A percentile compares a stretch with the other conserved stretches of the same genome.
These are phyloP conservation scores for Talaromyces adpressus DNA, from an alignment of 495 filamentous ascomycete genomes.

Conservation along the genomic window DNA sequence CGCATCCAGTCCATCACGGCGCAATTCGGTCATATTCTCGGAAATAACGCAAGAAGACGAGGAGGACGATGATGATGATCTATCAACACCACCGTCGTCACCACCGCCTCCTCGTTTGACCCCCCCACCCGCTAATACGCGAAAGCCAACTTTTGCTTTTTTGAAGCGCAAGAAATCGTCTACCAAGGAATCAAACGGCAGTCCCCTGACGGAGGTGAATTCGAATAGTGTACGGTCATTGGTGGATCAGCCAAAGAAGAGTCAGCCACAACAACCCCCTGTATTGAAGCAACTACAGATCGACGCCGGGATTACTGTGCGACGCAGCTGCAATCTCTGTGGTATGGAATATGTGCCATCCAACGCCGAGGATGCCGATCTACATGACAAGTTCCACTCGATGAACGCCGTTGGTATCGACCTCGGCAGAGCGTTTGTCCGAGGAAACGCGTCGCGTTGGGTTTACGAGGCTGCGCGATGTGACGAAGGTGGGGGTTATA, in stretches of 20 bases:
- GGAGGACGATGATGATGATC: constrained; percentile 20
- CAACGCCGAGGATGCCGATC: constrained; percentile 51
- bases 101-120: constrained; percentile 50
- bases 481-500: constrained; percentile 44
- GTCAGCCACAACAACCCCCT: constrained; percentile 23
- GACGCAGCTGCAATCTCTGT: constrained; percentile 56
- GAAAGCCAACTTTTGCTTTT: constrained; percentile 46
- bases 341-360: constrained; percentile 69
- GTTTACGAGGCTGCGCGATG: constrained; percentile 39
- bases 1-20: constrained; percentile 43
- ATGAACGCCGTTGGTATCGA: constrained; percentile 60
- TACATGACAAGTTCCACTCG: constrained; percentile 64
- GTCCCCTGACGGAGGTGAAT: constrained; percentile 44
- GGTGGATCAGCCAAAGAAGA: constrained; percentile 31
- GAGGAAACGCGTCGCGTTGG: constrained; percentile 39
- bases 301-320: constrained; percentile 52
- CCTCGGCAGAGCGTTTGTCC: constrained; percentile 48
- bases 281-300: constrained; percentile 58
- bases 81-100: constrained; percentile 41
- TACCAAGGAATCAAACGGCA: constrained; percentile 25
- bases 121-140: constrained; percentile 48
- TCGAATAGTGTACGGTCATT: constrained; percentile 42
- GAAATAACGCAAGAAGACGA: constrained; percentile 26
- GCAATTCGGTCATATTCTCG: constrained; percentile 40
- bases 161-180: constrained; percentile 45